Base-by-base conservation (phyloP, 2,329 filamentous ascomycete species). In the Ophiostoma tasmaniense region DNA sequence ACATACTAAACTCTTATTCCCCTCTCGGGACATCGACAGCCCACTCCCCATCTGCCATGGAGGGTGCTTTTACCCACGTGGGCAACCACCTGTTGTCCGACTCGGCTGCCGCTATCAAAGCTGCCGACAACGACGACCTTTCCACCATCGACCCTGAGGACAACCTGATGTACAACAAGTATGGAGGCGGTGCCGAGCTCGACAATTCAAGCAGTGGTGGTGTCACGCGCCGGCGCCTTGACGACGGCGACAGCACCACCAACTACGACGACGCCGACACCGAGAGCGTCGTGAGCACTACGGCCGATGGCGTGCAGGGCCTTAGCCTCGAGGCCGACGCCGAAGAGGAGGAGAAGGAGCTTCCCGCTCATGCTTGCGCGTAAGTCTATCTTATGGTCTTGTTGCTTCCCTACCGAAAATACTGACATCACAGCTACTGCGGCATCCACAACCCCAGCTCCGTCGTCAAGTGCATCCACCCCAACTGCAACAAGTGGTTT, bases 401-500 rank as follows among this genome's bases (percentile, higher is more conserved):
- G 33, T 33, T n/a, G n/a, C n/a, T n/a, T n/a, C n/a, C n/a, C n/a
- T n/a, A n/a, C n/a, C n/a, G n/a, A n/a, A n/a, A n/a, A n/a, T n/a
- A n/a, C n/a, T n/a, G n/a, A 45, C 42, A 45, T 45, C 42, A 45
- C 42, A 45, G 92, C 52, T 97, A 97, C 79, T 99, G 95, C 78
- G 95, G 95, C 70, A 99, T 99, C 73, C 95, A 99, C 81, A 96
- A 96, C 70, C 90, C 95, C 1, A 90, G 90, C 77, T 95, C 91
- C 73, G 96, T 99, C 69, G 95, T 99, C 75, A 98, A 97, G 81
- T 99, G 95, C 77, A 84, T 99, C 71, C 86, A 89, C 71, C 99
- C 96, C 83, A 94, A 87, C 82, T 99, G 95, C 83, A 94, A 87
- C 82, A 99, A 98, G 78, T 99, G 95, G 95, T 99, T 99, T 79